These are phyloP conservation scores for Platanus orientalis DNA, from an alignment of 164 flowering plant species.

Conservation along the genomic window DNA sequence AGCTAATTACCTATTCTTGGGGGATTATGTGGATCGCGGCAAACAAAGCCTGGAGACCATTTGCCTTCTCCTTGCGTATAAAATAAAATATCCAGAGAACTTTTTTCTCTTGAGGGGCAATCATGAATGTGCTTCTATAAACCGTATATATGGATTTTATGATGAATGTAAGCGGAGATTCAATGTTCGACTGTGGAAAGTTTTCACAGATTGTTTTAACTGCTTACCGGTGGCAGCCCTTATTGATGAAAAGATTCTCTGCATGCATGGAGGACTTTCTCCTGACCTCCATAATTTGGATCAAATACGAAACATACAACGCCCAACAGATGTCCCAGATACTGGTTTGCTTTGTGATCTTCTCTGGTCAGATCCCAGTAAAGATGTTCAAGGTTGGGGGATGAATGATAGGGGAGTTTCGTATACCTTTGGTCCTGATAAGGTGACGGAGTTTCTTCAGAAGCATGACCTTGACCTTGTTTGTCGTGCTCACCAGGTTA, in stretches of 20 bases:
- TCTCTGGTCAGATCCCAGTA: constrained; percentile 60
- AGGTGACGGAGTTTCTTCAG: constrained; percentile 41
- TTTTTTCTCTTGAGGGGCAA: constrained; percentile 56
- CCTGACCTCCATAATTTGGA: constrained; percentile 46
- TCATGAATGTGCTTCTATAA: constrained; percentile 64
- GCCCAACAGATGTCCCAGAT: constrained; percentile 63
- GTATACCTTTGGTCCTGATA: constrained; percentile 50
- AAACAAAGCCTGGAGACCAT: constrained; percentile 60
- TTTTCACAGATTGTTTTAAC: constrained; percentile 53
- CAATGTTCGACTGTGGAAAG: constrained; percentile 54
- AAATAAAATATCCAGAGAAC: constrained; percentile 53
- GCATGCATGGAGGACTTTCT: constrained; percentile 63
- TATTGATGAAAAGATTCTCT: constrained; percentile 51
- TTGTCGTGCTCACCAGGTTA: constrained; percentile 63
- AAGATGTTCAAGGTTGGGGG: constrained; percentile 55
- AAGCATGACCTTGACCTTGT: constrained; percentile 53
- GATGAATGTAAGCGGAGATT: constrained; percentile 57
- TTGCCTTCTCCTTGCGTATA: constrained; percentile 57
- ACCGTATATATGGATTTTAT: constrained; percentile 59
- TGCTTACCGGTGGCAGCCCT: constrained; percentile 61
- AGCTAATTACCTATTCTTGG: constrained; percentile 44
- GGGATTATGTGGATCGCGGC: constrained; percentile 58
- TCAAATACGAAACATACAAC: constrained; percentile 44
- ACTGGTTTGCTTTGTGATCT: constrained; percentile 56
- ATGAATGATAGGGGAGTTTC: constrained; percentile 66